A percentile compares a stretch with the other conserved stretches of the same genome.
Conservation (phyloP, 2,329 filamentous ascomycete species). For the Macroventuria anomochaeta region DNA sequence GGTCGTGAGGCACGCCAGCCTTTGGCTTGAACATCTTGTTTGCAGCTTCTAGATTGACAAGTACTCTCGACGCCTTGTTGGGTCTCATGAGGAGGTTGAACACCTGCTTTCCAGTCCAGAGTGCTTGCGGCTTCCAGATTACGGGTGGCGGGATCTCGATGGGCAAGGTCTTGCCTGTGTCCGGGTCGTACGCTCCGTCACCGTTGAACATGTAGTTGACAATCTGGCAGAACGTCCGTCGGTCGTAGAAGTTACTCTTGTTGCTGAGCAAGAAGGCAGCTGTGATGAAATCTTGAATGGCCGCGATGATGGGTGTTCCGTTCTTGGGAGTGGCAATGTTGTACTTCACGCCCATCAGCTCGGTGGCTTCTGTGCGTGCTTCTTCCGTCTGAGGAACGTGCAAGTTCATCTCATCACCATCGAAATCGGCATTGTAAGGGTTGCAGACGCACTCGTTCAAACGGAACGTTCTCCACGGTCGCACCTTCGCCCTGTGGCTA, state of each 20-base stretch:
- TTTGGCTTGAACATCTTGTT: slow-evolving; percentile 79
- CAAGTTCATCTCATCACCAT: slow-evolving; percentile 98
- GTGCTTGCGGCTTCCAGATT: slow-evolving; percentile 79
- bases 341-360: slow-evolving; percentile 97
- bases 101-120: slow-evolving; percentile 98
- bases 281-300: slow-evolving; percentile 99
- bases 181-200: slow-evolving; percentile 58
- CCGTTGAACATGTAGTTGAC: slow-evolving; percentile 94
- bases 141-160: slow-evolving; percentile 88
- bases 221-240: slow-evolving; percentile 85
- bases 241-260: slow-evolving; percentile 92
- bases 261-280: slow-evolving; percentile 88
- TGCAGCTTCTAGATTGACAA: slow-evolving; percentile 91
- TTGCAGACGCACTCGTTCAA: slow-evolving; percentile 98
- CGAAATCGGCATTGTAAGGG: slow-evolving; percentile 98
- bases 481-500: slow-evolving; percentile 89
- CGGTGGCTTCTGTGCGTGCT: slow-evolving; percentile 90
- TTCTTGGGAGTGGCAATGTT: slow-evolving; percentile 96
- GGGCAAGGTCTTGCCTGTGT: slow-evolving; percentile 60
- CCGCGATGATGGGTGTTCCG: slow-evolving; percentile 95
- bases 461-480: slow-evolving; percentile 94
- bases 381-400: slow-evolving; percentile 98
- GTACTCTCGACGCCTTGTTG: slow-evolving; percentile 80
- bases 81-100: slow-evolving; percentile 92
- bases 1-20: slow-evolving; percentile 73